phyloP scores from a whole-genome alignment of 306 rosid species.

The Ziziphus jujuba region DNA sequence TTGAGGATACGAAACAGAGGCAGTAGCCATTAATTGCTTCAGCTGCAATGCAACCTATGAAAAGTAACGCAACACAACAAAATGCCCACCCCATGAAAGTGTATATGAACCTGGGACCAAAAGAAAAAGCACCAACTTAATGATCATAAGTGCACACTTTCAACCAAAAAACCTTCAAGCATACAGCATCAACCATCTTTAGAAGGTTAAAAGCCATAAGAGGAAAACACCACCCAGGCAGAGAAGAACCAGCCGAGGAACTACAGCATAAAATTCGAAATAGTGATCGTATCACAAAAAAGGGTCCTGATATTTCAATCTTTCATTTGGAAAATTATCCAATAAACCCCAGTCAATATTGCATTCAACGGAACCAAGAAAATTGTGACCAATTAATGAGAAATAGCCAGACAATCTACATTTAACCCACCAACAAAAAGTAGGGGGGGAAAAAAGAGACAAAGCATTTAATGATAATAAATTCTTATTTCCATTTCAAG shows the following conservation, averaged over 20 bases:
- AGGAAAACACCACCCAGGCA: neutral
- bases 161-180: constrained; percentile 1
- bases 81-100: constrained; percentile 80
- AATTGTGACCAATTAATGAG: neutral
- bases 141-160: neutral
- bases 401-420: neutral
- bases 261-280: neutral
- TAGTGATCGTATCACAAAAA: neutral
- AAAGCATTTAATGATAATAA: neutral
- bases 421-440: constrained; percentile 1
- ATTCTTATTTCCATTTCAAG: neutral
- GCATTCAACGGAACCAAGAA: neutral
- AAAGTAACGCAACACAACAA: constrained; percentile 62
- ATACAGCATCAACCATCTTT: constrained; percentile 7
- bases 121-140: constrained; percentile 16
- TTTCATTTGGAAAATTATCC: neutral
- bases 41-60: constrained; percentile 88
- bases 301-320: neutral
- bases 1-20: constrained; percentile 91
- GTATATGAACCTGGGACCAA: no score
- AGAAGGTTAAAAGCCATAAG: neutral
- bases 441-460: neutral
- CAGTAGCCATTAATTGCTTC: constrained; percentile 81
- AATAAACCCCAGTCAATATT: constrained; percentile 5
- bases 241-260: constrained; percentile 13